These are phyloP conservation scores for Santalum album DNA, from an alignment of 164 flowering plant species.

Conservation along the genomic window DNA sequence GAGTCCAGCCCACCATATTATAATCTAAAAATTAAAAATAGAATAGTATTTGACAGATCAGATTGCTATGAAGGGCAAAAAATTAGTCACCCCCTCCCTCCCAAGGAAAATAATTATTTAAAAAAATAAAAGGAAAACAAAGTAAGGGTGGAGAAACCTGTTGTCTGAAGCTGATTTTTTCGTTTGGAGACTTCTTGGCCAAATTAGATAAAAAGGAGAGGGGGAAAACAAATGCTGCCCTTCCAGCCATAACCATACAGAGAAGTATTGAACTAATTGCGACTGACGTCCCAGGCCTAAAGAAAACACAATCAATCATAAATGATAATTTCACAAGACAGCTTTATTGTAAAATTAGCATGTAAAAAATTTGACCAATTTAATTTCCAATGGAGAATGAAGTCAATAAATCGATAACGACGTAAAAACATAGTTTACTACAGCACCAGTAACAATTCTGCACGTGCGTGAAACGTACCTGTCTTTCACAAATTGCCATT, in stretches of 20 bases:
- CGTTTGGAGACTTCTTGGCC: constrained; percentile 29
- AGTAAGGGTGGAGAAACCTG: constrained; percentile 22
- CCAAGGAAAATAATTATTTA: no score
- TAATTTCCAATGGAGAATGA: no score
- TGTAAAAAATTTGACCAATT: no score
- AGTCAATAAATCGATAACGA: no score
- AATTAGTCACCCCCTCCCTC: no score
- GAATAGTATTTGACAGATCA: neutral
- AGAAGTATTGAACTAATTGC: constrained; percentile 41
- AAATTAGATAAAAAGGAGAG: constrained; percentile 46
- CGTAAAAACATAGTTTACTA: no score
- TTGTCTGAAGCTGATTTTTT: constrained; percentile 33
- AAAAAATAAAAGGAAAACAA: no score
- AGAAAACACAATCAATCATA: constrained; percentile 3
- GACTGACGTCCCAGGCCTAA: constrained; percentile 47
- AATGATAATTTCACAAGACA: neutral
- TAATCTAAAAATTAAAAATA: constrained; percentile 25
- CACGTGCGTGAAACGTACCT: no score
- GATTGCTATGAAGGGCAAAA: no score
- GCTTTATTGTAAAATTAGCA: no score
- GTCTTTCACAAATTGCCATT: constrained; percentile 31
- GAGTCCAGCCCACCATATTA: constrained; percentile 96
- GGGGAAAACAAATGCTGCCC: constrained; percentile 61
- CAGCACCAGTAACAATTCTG: constrained; percentile 1
- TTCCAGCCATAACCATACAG: constrained; percentile 38